Evolutionary conservation across 257 asterid species (phyloP).

Genomic region (Forsythia suspensa): DNA sequence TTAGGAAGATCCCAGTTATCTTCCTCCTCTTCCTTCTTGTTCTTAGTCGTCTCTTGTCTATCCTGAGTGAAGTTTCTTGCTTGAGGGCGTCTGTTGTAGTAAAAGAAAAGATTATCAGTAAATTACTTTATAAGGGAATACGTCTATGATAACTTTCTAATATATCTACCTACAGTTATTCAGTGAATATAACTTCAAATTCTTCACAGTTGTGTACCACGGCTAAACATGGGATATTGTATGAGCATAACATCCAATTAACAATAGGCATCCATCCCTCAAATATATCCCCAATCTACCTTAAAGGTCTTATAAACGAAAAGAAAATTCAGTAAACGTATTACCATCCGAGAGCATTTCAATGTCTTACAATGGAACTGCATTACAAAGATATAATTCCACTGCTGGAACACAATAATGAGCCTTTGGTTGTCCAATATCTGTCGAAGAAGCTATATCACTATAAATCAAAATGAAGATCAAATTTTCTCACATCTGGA

Average conservation of each 20-base stretch:
- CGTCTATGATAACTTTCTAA: background rate
- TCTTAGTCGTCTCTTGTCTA: too few relatives aligned
- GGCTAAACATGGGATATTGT: background rate
- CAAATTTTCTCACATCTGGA: background rate
- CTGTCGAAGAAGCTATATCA: background rate
- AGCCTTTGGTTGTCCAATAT: background rate
- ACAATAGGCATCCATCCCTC: background rate
- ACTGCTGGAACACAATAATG: background rate
- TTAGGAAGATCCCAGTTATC: too few relatives aligned
- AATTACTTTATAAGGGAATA: background rate
- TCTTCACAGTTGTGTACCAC: background rate
- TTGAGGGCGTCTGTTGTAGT: too few relatives aligned
- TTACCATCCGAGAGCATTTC: background rate
- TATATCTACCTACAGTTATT: background rate
- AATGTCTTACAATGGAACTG: background rate
- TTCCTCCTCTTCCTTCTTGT: too few relatives aligned
- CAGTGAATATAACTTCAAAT: background rate
- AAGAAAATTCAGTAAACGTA: background rate
- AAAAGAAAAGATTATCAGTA: too few relatives aligned
- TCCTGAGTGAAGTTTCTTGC: too few relatives aligned
- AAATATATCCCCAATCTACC: background rate
- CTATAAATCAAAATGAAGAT: background rate
- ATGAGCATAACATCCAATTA: background rate
- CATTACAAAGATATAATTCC: background rate
- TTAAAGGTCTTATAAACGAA: background rate